phyloP scores from a whole-genome alignment of 2,329 filamentous ascomycete species.

The Penicillium sp. region DNA sequence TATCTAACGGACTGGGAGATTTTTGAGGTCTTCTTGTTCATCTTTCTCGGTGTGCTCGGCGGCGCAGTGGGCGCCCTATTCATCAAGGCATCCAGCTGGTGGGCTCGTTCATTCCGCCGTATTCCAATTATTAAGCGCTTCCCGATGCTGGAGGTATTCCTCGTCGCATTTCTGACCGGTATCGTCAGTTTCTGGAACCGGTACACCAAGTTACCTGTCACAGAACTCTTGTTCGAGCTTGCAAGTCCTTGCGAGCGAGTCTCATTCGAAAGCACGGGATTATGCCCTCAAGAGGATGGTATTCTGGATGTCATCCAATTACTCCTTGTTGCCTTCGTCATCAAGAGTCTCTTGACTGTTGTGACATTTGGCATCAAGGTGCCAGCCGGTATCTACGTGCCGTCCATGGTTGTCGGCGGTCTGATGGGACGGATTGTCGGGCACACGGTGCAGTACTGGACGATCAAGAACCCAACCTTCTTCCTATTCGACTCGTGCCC shows the following conservation, averaged over 20 bases:
- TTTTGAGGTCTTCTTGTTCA: slow-evolving; percentile 84
- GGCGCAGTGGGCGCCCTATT: slow-evolving; percentile 85
- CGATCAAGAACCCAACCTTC: slow-evolving; percentile 69
- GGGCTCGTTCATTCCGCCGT: slow-evolving; percentile 85
- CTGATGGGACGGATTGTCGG: slow-evolving; percentile 85
- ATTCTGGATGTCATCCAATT: slow-evolving; percentile 75
- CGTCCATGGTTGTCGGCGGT: slow-evolving; percentile 97
- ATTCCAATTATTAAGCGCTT: slow-evolving; percentile 76
- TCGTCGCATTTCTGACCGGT: slow-evolving; percentile 83
- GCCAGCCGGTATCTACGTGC: slow-evolving; percentile 94
- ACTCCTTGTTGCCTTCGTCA: slow-evolving; percentile 74
- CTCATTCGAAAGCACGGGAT: slow-evolving; percentile 65
- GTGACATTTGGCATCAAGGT: slow-evolving; percentile 97
- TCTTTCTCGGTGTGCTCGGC: slow-evolving; percentile 80
- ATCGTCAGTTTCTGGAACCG: slow-evolving; percentile 90
- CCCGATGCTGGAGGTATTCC: slow-evolving; percentile 80
- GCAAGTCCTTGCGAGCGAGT: slow-evolving; percentile 77
- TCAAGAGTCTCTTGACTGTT: slow-evolving; percentile 84
- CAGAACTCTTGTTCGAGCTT: slow-evolving; percentile 85
- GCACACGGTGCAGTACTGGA: slow-evolving; percentile 78
- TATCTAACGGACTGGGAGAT: slow-evolving; percentile 90
- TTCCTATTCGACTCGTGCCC: slow-evolving; percentile 74
- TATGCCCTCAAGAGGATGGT: slow-evolving; percentile 74
- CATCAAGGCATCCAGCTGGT: slow-evolving; percentile 89
- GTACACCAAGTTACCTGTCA: slow-evolving; percentile 83